Percentiles rank a stretch among this genome's conserved stretches.
These are phyloP conservation scores for Neopestalotiopsis clavispora DNA, from an alignment of 2,329 filamentous ascomycete genomes.

Conservation along the genomic window DNA sequence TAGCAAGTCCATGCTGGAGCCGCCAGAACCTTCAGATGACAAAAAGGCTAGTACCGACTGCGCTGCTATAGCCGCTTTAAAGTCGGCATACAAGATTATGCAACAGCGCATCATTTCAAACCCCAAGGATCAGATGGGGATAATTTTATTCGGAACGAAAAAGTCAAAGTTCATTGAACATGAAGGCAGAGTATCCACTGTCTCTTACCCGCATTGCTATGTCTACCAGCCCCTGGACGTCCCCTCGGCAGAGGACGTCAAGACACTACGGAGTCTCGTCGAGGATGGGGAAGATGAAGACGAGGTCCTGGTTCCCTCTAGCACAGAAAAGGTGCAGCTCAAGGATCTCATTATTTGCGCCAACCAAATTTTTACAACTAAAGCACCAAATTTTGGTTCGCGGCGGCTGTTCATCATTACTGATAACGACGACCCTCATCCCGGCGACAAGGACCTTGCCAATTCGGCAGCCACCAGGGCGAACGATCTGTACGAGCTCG, in stretches of 20 bases:
- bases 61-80: conserved; percentile 81
- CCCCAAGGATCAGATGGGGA: conserved; percentile 95
- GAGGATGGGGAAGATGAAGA: conserved; percentile 77
- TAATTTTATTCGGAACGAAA: conserved; percentile 88
- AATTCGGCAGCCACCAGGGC: conserved; percentile 84
- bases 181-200: conserved; percentile 58
- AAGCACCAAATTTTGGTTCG: conserved; percentile 91
- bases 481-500: conserved; percentile 93
- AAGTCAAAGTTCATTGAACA: conserved; percentile 79
- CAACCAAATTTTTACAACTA: conserved; percentile 95
- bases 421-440: conserved; percentile 87
- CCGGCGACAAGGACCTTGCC: conserved; percentile 71
- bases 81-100: conserved; percentile 95
- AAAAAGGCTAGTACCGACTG: conserved; percentile 83
- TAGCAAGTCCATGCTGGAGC: conserved; percentile 82
- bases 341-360: conserved; percentile 91
- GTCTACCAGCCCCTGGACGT: conserved; percentile 87
- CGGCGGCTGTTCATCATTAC: conserved; percentile 94
- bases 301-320: conserved; percentile 70
- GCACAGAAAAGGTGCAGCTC: conserved; percentile 73
- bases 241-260: conserved; percentile 86
- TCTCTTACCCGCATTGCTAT: conserved; percentile 89
- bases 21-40: conserved; percentile 65
- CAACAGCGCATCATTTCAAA: conserved; percentile 98
- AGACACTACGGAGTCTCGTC: conserved; percentile 73